These are phyloP conservation scores for Quercus robur DNA, from an alignment of 306 rosid genomes.

Conservation along the genomic window DNA sequence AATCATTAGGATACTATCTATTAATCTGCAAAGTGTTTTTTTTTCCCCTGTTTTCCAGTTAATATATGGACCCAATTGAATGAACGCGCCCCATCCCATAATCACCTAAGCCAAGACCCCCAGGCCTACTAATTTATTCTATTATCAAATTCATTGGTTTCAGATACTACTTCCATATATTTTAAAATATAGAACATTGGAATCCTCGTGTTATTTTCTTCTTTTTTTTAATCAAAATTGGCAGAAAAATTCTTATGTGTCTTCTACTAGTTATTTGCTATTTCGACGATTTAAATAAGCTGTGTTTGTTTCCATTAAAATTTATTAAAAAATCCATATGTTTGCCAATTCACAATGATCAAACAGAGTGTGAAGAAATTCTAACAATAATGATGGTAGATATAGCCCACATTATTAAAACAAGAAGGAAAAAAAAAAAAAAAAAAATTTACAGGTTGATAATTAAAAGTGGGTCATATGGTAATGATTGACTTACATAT, in stretches of 20 bases:
- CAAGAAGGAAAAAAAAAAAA: background rate
- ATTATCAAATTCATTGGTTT: background rate
- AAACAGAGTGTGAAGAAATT: background rate
- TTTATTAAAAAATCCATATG: background rate
- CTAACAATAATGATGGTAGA: background rate
- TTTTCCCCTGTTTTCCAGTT: background rate
- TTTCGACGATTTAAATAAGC: background rate
- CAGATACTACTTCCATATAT: background rate
- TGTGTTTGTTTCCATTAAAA: background rate
- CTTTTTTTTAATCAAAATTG: too few species aligned
- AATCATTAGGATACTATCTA: background rate
- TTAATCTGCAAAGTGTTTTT: background rate
- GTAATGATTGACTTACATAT: slow-evolving; percentile 46
- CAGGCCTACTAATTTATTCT: background rate
- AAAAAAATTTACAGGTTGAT: background rate
- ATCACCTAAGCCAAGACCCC: background rate
- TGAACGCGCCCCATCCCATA: background rate
- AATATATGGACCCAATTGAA: background rate
- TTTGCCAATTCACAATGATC: background rate
- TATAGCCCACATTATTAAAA: background rate
- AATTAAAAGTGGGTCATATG: background rate
- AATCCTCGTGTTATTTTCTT: too few species aligned
- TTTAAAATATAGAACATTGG: too few species aligned
- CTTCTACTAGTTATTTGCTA: background rate
- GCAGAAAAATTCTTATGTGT: background rate